These are phyloP conservation scores for Fennellomyces sp. DNA, from an alignment of 371 early-diverging fungal species.

Conservation along the genomic window DNA sequence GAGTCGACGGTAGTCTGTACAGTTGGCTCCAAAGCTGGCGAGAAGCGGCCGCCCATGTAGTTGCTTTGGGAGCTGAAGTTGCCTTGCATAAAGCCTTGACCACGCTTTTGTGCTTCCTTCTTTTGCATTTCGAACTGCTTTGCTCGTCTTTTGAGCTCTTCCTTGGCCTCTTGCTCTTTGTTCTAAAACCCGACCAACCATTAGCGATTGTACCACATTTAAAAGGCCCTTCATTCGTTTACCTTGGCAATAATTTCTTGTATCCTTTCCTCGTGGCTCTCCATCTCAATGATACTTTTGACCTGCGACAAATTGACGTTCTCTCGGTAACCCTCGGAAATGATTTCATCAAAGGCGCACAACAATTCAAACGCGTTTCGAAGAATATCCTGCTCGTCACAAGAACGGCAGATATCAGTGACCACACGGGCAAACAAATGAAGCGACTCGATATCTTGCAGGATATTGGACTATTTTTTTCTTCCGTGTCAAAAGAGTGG, in stretches of 20 bases:
- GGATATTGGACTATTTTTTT: conserved; percentile 70
- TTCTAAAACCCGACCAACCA: conserved; percentile 51
- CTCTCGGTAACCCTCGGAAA: conserved; percentile 89
- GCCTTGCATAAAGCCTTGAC: conserved; percentile 59
- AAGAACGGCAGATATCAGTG: conserved; percentile 89
- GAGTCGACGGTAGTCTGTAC: conserved; percentile 36
- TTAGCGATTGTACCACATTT: background rate
- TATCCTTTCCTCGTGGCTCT: conserved; percentile 94
- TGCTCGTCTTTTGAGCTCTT: conserved; percentile 91
- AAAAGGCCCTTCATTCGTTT: background rate
- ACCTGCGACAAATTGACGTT: conserved; percentile 85
- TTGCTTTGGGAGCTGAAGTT: conserved; percentile 49
- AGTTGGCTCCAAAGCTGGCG: conserved; percentile 51
- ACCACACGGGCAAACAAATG: conserved; percentile 94
- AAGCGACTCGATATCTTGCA: conserved; percentile 94
- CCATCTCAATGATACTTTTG: conserved; percentile 93
- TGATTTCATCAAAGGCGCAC: conserved; percentile 95
- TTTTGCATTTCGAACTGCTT: conserved; percentile 90
- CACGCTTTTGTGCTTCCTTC: conserved; percentile 82
- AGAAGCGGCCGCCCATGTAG: conserved; percentile 45
- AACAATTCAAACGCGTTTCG: conserved; percentile 88
- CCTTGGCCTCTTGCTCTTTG: conserved; percentile 97
- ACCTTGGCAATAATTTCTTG: conserved; percentile 94
- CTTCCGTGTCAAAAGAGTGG: no score
- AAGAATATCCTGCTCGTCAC: conserved; percentile 73